Base-by-base conservation (phyloP, 2,329 filamentous ascomycete genomes). In the Lasiodiplodia gonubiensis region DNA sequence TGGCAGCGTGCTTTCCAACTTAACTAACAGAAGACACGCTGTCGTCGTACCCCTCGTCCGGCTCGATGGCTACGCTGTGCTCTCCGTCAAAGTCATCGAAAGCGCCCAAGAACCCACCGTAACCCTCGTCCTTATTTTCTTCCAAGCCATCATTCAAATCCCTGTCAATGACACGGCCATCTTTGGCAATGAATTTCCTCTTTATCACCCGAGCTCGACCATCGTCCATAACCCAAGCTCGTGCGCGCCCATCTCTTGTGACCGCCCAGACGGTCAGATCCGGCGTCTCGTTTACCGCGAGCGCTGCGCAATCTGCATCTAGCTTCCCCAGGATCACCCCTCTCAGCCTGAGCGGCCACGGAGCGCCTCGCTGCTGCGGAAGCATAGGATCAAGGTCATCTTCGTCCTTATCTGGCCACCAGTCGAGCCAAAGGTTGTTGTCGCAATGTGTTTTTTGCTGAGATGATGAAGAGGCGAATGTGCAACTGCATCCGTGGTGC, bases 181-280 rank as follows among this genome's bases (percentile, higher is more conserved):
- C 72, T 7, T 51, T 69, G 27, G 73, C 74, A 8, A 79, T 64
- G 33, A 70, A 70, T 5, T 67, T 70, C 16, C 67, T 68, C 1
- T 63, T 52, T 4, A 68, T 64, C 3, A 46, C 42, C 64, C 16
- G 12, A 66, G 21, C 1, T 71, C 12, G 35, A 7, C 67, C 68
- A 52, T 72, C 75, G 14, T 81, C 79, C 5, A 87, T 73, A 64
- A 83, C 80, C 78, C 84, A 86, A 7, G 81, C 78, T 6, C 75
- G 79, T 3, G 82, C 83, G 68, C 79, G 74, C 0, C 83, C 82
- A 42, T 79, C 72, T 1, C 77, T 75, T 18, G 78, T 76, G 70
- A 88, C 86, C 0, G 82, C 84, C 83, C 85, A 87, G n/a, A 88
- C 76, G 0, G 80, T 77, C 35, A 86, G 78, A 23, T 81, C 78